These are phyloP conservation scores for Lophium mytilinum DNA, from an alignment of 495 filamentous ascomycete species.

Conservation along the genomic window DNA sequence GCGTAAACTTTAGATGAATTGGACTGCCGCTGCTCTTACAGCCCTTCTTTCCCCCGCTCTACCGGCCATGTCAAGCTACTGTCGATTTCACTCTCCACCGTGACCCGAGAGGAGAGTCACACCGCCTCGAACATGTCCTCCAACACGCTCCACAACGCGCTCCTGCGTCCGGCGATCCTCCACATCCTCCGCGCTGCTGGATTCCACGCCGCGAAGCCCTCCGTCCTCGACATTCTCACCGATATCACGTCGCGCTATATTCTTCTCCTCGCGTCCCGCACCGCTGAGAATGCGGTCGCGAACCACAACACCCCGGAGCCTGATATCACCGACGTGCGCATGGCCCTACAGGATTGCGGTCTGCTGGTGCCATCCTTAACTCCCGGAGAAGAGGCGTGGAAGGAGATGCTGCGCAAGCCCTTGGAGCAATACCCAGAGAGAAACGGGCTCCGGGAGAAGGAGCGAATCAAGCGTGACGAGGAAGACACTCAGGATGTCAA, in stretches of 20 bases:
- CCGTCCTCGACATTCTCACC: constrained; percentile 68
- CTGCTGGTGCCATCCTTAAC: constrained; percentile 55
- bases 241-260: constrained; percentile 71
- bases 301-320: constrained; percentile 45
- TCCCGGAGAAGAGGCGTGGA: constrained; percentile 50
- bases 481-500: constrained; percentile 72
- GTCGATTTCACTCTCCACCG: no score
- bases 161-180: constrained; percentile 72
- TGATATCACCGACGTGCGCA: constrained; percentile 66
- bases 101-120: neutral
- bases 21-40: no score
- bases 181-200: constrained; percentile 82
- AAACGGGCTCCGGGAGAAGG: constrained; percentile 20
- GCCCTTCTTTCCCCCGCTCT: no score
- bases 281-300: constrained; percentile 49
- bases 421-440: constrained; percentile 25
- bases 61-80: no score
- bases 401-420: constrained; percentile 31
- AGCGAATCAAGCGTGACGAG: constrained; percentile 35
- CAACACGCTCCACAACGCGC: constrained; percentile 55
- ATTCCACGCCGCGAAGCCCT: constrained; percentile 65
- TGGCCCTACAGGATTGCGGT: constrained; percentile 71
- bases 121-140: constrained; percentile 16
- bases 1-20: no score
- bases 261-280: constrained; percentile 54